Base-by-base conservation (phyloP, 495 filamentous ascomycete genomes). In the Aspergillus homomorphus region DNA sequence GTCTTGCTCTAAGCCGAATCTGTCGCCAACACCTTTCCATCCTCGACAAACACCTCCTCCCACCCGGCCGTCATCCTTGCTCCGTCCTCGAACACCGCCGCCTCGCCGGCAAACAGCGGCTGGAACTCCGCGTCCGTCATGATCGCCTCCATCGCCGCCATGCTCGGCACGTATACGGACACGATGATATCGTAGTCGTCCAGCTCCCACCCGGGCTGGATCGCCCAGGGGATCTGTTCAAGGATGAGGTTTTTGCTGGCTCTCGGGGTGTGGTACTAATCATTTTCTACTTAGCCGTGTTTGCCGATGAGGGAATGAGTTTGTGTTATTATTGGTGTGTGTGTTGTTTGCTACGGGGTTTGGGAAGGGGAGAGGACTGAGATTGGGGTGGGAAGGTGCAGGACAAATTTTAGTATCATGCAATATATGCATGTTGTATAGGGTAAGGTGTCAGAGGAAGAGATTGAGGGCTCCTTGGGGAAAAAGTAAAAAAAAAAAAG, bases 61-160 rank as follows among this genome's bases (percentile, higher is more conserved):
- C 43, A 45, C 5, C 43, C 43, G 5, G 43, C 43, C 6, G 43
- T 45, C 43, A 45, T 4, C 16, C 16, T 45, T 18, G 43, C 43
- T n/a, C 43, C 38, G n/a, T 43, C 33, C 16, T 45, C 52, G 19
- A 41, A 54, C 20, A 54, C 24, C 10, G 22, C 19, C 6, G 30
- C 50, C 22, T 53, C 50, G 16, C 50, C 50, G 4, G 50, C 50
- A 1, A 53, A 15, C 10, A 53, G 28, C 4, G 23, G 18, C 50
- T 53, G 50, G 50, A 53, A 53, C 6, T 53, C 50, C 7, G 50
- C 24, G 16, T 53, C 50, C 26, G 33, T 53, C 16, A 53, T n/a
- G 26, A 53, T 53, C 16, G 50, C 50, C 50, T 53, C 16, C 26
- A 53, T 33, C 0, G 50, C 41, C 16, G 30, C 50, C 14, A 20